phyloP scores from a whole-genome alignment of 75 land plant genomes.

The Pinus taeda region DNA sequence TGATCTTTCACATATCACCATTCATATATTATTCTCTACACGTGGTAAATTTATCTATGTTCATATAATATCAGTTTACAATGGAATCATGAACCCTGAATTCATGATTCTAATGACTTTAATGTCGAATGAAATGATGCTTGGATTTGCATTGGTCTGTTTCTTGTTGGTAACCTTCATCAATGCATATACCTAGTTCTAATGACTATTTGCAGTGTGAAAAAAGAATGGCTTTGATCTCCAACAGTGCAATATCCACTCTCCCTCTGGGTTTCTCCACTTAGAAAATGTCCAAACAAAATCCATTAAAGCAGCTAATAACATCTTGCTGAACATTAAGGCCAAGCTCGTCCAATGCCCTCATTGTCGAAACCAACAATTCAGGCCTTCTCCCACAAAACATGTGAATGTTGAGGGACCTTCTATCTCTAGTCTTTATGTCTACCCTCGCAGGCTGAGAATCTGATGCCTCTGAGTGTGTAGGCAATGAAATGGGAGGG shows the following conservation, averaged over 20 bases:
- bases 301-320: slow-evolving; percentile 95
- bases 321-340: slow-evolving; percentile 93
- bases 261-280: slow-evolving; percentile 57
- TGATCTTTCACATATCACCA: too few species aligned
- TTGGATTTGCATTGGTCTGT: too few species aligned
- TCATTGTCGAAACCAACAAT: slow-evolving; percentile 76
- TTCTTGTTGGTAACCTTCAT: too few species aligned
- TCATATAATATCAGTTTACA: too few species aligned
- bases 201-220: slow-evolving; percentile 30
- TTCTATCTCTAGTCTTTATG: slow-evolving; percentile 72
- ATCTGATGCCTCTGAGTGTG: slow-evolving; percentile 40
- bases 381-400: slow-evolving; percentile 82
- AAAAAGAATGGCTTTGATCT: slow-evolving; percentile 46
- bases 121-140: too few species aligned
- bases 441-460: slow-evolving; percentile 90
- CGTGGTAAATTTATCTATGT: too few species aligned
- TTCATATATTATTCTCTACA: too few species aligned
- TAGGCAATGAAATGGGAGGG: slow-evolving; percentile 58
- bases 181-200: neutral
- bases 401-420: slow-evolving; percentile 89
- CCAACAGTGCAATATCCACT: slow-evolving; percentile 37
- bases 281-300: slow-evolving; percentile 81
- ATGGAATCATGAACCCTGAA: too few species aligned
- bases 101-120: too few species aligned
- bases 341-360: slow-evolving; percentile 82